A percentile compares a stretch with the other conserved stretches of the same genome.
Conservation (phyloP, 1,284 basidiomycete genomes). For the Phellopilus nigrolimitatus region DNA sequence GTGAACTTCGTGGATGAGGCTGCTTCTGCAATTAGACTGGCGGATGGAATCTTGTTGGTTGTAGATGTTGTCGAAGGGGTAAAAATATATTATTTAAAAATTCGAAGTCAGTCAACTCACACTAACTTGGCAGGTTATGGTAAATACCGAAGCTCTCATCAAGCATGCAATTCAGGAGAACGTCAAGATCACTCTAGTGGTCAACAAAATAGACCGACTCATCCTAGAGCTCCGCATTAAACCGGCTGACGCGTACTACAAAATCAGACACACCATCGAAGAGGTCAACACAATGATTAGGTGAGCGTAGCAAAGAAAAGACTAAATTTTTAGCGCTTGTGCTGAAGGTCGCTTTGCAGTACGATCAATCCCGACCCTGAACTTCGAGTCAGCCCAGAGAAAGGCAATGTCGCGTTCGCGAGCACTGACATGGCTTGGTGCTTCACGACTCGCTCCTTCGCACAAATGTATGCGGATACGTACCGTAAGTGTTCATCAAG, state of each 20-base stretch:
- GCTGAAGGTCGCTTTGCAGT: conserved; percentile 38
- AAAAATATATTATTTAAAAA: conserved; percentile 28
- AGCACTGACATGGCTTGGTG: conserved; percentile 97
- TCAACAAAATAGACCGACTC: conserved; percentile 98
- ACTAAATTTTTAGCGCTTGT: background rate
- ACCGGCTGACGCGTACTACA: conserved; percentile 96
- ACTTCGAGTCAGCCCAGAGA: conserved; percentile 86
- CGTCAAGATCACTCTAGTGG: conserved; percentile 87
- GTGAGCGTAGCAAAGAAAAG: conserved; percentile 42
- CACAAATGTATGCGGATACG: conserved; percentile 93
- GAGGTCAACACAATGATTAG: conserved; percentile 96
- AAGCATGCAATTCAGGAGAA: conserved; percentile 85
- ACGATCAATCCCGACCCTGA: conserved; percentile 86
- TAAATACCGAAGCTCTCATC: conserved; percentile 82
- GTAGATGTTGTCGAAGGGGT: conserved; percentile 96
- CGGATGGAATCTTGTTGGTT: conserved; percentile 92
- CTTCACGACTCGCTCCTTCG: conserved; percentile 93
- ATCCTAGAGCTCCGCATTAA: conserved; percentile 96
- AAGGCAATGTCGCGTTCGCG: conserved; percentile 96
- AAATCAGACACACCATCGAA: conserved; percentile 98
- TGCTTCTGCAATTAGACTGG: conserved; percentile 79
- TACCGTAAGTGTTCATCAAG: conserved; percentile 54
- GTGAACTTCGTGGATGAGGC: conserved; percentile 98
- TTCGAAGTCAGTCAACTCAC: conserved; percentile 11
- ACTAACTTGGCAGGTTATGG: conserved; percentile 63